Evolutionary conservation across 2,329 filamentous ascomycete species (phyloP).

Genomic region (Colletotrichum spaethianum): DNA sequence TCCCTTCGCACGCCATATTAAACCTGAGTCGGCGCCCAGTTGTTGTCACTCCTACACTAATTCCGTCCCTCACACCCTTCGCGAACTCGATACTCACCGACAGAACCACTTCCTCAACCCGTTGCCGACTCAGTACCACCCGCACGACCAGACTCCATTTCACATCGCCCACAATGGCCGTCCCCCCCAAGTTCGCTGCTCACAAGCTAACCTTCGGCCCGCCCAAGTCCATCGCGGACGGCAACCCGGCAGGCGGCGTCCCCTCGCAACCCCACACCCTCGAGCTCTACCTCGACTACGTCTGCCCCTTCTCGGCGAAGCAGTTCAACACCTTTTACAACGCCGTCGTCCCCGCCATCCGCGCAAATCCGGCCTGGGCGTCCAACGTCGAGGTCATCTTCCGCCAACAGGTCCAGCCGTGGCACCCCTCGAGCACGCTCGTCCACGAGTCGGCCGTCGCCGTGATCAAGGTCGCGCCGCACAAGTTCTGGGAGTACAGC

Average conservation of each 20-base stretch:
- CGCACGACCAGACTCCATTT: background rate
- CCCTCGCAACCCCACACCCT: slow-evolving; percentile 69
- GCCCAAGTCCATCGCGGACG: slow-evolving; percentile 49
- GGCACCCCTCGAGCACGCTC: slow-evolving; percentile 90
- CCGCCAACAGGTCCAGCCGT: slow-evolving; percentile 93
- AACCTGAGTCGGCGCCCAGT: slow-evolving; percentile 27
- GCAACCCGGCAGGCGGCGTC: slow-evolving; percentile 52
- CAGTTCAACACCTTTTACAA: slow-evolving; percentile 84
- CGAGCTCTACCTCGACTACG: slow-evolving; percentile 87
- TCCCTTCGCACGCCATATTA: slow-evolving; percentile 28
- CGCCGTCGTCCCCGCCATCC: slow-evolving; percentile 75
- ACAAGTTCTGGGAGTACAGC: slow-evolving; percentile 86
- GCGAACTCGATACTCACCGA: background rate
- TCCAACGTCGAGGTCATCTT: slow-evolving; percentile 81
- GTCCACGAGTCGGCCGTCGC: slow-evolving; percentile 88
- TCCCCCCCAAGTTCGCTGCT: slow-evolving; percentile 83
- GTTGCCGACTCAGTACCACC: slow-evolving; percentile 1
- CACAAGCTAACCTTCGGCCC: slow-evolving; percentile 72
- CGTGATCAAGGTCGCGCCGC: slow-evolving; percentile 78
- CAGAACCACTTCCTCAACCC: background rate
- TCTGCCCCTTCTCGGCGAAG: slow-evolving; percentile 80
- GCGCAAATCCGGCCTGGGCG: slow-evolving; percentile 69
- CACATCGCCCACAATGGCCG: slow-evolving; percentile 69
- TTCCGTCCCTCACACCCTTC: background rate
- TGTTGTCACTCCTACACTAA: background rate